Evolutionary conservation across 805 yeast species (phyloP).

Genomic region (Barnettozyma vustinii): DNA sequence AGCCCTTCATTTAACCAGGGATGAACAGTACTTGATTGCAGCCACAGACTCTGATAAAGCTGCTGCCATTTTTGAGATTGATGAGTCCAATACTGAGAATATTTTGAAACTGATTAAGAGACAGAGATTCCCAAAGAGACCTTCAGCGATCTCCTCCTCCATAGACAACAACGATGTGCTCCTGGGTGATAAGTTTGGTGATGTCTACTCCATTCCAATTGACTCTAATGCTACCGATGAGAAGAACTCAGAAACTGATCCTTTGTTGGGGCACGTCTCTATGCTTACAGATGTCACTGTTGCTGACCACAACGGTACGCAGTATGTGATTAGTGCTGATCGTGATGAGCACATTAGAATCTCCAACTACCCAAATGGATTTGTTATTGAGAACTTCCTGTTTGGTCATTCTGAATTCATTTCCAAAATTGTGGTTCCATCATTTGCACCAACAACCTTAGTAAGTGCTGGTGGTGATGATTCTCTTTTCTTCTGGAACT

Average conservation of each 20-base stretch:
- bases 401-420: constrained; percentile 87
- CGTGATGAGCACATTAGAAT: constrained; percentile 94
- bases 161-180: constrained; percentile 52
- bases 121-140: constrained; percentile 85
- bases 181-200: constrained; percentile 95
- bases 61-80: constrained; percentile 50
- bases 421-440: constrained; percentile 55
- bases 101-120: constrained; percentile 53
- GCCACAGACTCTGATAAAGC: constrained; percentile 85
- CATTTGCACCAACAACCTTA: constrained; percentile 44
- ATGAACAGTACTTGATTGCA: constrained; percentile 52
- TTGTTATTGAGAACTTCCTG: constrained; percentile 72
- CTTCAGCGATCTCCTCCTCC: constrained; percentile 76
- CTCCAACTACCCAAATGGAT: constrained; percentile 73
- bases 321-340: constrained; percentile 71
- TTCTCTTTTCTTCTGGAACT: constrained; percentile 69
- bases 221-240: constrained; percentile 31
- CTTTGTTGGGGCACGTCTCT: constrained; percentile 92
- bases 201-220: constrained; percentile 64
- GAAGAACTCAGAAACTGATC: constrained; percentile 44
- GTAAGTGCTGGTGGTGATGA: constrained; percentile 93
- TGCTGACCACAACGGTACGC: constrained; percentile 37
- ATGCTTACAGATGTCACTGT: constrained; percentile 79
- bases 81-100: constrained; percentile 20
- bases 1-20: constrained; percentile 47